Base-by-base conservation (phyloP, 1,284 basidiomycete species). In the Ganoderma meredithae region DNA sequence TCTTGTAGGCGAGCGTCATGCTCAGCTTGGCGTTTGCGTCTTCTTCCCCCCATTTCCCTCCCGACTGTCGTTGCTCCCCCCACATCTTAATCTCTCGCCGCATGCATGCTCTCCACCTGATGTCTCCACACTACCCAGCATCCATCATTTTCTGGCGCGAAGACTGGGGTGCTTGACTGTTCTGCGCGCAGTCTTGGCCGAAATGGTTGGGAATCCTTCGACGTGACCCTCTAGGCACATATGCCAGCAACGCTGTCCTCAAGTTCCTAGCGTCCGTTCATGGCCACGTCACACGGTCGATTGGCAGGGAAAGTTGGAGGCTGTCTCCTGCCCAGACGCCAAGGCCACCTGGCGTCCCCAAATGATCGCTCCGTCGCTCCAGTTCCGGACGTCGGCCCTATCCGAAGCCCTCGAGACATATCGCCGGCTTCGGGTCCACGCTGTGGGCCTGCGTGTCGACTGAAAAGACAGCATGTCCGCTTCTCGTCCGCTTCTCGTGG, bases 1-100 rank as follows among this genome's bases (percentile, higher is more conserved):
- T 96, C 83, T 82, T 96, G 74, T 91, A 82, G 78, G 75, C 62
- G 56, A 22, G 59, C 27, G 27, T 33, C 52, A 15, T 33, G 52
- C 15, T 3, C 27, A 15, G 27, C 3, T 8, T 33, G 15, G 52
- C 52, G 52, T 55, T 8, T 8, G 36, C 1, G 36, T 39, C 36
- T 10, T 39, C 36, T 10, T 39, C 36, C 52, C 17, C 47, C 47
- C 22, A 6, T 52, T 25, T 12, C 22, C 47, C 13, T 55, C 31
- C 52, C 7, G 8, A 10, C 31, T 3, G 22, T 33, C 31, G 27
- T 25, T 33, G 47, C 10, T 25, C 27, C 27, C 52, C 52, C 31
- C 52, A 12, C 17, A 31, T 31, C 52, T 19, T 17, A 17, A 6
- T 19, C 52, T 19, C 7, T 10, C 52, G 52, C 22, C 47, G 22